Conservation (phyloP, 1,284 basidiomycete species). For the Psilocybe mexicana region DNA sequence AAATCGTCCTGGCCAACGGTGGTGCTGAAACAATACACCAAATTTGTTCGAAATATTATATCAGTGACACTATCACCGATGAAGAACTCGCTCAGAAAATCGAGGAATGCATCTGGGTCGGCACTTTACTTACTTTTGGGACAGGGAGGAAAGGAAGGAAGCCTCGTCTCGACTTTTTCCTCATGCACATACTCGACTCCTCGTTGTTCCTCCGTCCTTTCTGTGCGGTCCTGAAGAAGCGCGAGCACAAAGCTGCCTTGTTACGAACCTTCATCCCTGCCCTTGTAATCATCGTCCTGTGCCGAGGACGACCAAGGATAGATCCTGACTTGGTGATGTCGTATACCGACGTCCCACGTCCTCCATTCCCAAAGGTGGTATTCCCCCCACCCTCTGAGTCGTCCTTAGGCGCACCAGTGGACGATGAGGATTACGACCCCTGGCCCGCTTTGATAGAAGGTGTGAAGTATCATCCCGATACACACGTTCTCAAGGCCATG, state of each 20-base stretch:
- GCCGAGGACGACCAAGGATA: slow-evolving; percentile 62
- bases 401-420: slow-evolving; percentile 35
- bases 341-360: slow-evolving; percentile 46
- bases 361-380: slow-evolving; percentile 28
- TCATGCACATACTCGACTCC: slow-evolving; percentile 70
- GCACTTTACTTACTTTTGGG: slow-evolving; percentile 53
- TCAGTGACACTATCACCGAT: slow-evolving; percentile 38
- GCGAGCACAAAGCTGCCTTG: slow-evolving; percentile 44
- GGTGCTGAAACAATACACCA: slow-evolving; percentile 47
- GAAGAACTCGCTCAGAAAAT: slow-evolving; percentile 43
- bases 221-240: slow-evolving; percentile 37
- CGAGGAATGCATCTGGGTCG: slow-evolving; percentile 55
- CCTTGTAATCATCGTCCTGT: slow-evolving; percentile 44
- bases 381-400: slow-evolving; percentile 14
- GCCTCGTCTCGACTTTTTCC: slow-evolving; percentile 67
- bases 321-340: slow-evolving; percentile 57
- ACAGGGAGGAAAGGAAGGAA: slow-evolving; percentile 51
- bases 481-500: slow-evolving; percentile 63
- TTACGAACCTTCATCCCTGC: slow-evolving; percentile 49
- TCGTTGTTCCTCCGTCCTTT: slow-evolving; percentile 60
- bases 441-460: slow-evolving; percentile 61
- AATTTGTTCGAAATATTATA: slow-evolving; percentile 50
- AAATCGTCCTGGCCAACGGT: slow-evolving; percentile 39
- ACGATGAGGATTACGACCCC: slow-evolving; percentile 46
- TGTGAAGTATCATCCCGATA: slow-evolving; percentile 56